phyloP scores from a whole-genome alignment of 2,329 filamentous ascomycete genomes.

The Diplodia scrobiculata region DNA sequence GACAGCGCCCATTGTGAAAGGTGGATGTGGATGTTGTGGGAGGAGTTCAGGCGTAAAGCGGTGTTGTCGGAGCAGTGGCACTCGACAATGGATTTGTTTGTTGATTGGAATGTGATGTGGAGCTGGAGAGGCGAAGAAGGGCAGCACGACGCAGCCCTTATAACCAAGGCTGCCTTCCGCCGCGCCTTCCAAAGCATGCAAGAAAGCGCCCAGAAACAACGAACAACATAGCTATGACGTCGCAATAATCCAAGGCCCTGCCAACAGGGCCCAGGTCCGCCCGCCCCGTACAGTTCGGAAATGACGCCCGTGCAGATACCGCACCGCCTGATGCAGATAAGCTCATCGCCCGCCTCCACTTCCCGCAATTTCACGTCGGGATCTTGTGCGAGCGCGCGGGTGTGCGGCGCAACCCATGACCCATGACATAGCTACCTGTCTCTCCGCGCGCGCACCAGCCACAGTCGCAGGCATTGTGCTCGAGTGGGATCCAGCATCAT shows the following conservation, averaged over 20 bases:
- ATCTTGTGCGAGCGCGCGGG: background rate
- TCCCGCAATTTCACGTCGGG: background rate
- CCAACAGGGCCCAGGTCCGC: no score
- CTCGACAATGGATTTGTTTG: background rate
- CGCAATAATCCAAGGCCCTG: background rate
- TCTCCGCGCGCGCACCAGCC: constrained; percentile 7
- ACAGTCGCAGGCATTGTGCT: background rate
- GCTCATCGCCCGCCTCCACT: constrained; percentile 9
- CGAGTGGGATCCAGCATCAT: constrained; percentile 11
- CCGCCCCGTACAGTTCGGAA: constrained; percentile 1
- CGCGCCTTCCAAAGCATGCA: constrained; percentile 2
- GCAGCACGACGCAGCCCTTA: constrained; percentile 11
- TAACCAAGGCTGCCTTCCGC: background rate
- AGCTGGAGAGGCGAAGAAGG: background rate
- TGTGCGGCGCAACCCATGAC: constrained; percentile 11
- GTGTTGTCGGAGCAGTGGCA: background rate
- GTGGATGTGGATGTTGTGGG: constrained; percentile 28
- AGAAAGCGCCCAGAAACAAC: background rate
- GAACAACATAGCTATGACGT: constrained; percentile 20
- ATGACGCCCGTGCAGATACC: constrained; percentile 12
- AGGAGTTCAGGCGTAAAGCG: background rate
- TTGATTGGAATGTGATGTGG: constrained; percentile 1
- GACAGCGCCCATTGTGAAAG: constrained; percentile 73
- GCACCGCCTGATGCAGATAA: constrained; percentile 12
- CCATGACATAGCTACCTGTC: constrained; percentile 3